Percentiles rank a stretch among this genome's conserved stretches.
phyloP scores from a whole-genome alignment of 192 early-diverging fungal species.

The Backusella tuberculispora region DNA sequence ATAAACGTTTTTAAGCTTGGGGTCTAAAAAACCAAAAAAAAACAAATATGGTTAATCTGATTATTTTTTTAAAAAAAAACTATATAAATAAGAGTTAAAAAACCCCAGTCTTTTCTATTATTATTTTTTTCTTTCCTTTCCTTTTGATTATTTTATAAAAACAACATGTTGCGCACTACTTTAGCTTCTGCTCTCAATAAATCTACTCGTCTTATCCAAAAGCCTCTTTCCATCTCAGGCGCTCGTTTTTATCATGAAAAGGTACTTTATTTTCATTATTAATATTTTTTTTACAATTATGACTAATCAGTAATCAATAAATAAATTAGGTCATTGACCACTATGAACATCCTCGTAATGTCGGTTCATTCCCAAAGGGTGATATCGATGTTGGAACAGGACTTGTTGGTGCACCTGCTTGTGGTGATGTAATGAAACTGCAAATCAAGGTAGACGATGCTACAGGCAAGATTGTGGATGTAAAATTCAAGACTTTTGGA shows the following conservation, averaged over 20 bases:
- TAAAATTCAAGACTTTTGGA: conserved; percentile 99
- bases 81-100: neutral
- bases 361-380: conserved; percentile 88
- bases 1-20: neutral
- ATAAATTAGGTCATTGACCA: conserved; percentile 89
- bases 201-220: conserved; percentile 24
- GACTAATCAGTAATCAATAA: neutral
- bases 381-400: conserved; percentile 94
- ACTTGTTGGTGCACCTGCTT: conserved; percentile 88
- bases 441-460: conserved; percentile 96
- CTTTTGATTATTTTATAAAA: neutral
- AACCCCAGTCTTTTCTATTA: neutral
- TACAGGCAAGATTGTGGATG: conserved; percentile 89
- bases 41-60: conserved; percentile 13
- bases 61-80: neutral
- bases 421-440: conserved; percentile 92
- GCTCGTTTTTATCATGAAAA: conserved; percentile 38
- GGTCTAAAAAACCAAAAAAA: neutral
- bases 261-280: conserved; percentile 13
- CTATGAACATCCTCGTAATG: conserved; percentile 95
- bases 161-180: conserved; percentile 25
- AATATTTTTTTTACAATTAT: neutral
- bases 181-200: conserved; percentile 4
- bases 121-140: neutral
- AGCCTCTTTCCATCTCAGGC: conserved; percentile 21